phyloP scores from a whole-genome alignment of 2,329 filamentous ascomycete species.

The Helminthosporium solani region DNA sequence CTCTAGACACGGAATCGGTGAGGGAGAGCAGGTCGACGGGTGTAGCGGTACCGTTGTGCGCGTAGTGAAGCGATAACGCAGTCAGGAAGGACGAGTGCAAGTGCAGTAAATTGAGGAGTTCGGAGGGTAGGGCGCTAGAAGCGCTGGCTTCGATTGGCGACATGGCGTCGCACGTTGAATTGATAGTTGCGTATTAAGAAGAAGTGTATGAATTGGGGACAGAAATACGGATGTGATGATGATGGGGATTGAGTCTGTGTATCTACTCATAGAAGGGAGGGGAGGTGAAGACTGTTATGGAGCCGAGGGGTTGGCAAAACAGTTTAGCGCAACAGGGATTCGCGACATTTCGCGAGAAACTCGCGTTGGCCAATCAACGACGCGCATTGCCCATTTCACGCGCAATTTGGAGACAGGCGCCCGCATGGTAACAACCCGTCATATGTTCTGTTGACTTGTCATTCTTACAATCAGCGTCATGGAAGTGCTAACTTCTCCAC shows the following conservation, averaged over 20 bases:
- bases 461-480: no score
- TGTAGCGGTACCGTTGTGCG: constrained; percentile 50
- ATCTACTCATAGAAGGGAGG: no score
- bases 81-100: constrained; percentile 52
- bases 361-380: constrained; percentile 27
- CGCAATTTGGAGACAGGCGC: not conserved
- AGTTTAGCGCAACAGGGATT: constrained; percentile 24
- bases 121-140: constrained; percentile 40
- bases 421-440: not conserved
- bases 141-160: constrained; percentile 24
- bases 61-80: constrained; percentile 52
- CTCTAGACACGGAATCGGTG: constrained; percentile 44
- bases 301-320: constrained; percentile 29
- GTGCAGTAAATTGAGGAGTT: constrained; percentile 46
- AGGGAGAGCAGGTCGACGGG: constrained; percentile 46
- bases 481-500: no score
- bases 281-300: constrained; percentile 19
- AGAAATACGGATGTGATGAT: constrained; percentile 19
- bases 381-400: constrained; percentile 4
- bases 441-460: not conserved
- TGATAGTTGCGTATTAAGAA: constrained; percentile 13
- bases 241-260: constrained; percentile 5
- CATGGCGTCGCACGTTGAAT: constrained; percentile 21
- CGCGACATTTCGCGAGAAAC: constrained; percentile 27
- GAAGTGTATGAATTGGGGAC: constrained; percentile 19